Evolutionary conservation across 306 rosid genomes (phyloP).

Genomic region (Medicago truncatula): DNA sequence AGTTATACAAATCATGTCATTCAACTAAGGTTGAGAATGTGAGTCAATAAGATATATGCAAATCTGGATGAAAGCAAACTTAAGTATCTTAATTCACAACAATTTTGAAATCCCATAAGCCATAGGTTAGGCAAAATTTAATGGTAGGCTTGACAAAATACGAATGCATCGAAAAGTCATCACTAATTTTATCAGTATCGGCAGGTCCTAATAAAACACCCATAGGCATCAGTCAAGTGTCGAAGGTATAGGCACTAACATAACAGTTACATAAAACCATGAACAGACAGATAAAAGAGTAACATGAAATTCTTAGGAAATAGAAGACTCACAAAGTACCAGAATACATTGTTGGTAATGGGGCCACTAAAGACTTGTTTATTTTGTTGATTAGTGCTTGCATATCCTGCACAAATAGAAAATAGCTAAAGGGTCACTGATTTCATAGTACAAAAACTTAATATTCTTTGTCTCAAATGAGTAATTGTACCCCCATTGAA

Average conservation of each 20-base stretch:
- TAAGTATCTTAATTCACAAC: conserved; percentile 18
- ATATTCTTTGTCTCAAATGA: conserved; percentile 33
- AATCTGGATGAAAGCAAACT: conserved; percentile 14
- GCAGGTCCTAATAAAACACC: not conserved
- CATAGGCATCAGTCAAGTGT: conserved; percentile 4
- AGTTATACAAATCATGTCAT: conserved; percentile 24
- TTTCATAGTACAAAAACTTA: not conserved
- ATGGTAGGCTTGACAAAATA: conserved; percentile 3
- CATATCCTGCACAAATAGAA: conserved; percentile 79
- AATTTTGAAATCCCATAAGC: not conserved
- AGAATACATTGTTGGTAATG: conserved; percentile 88
- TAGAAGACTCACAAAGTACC: conserved; percentile 76
- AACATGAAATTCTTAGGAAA: conserved; percentile 32
- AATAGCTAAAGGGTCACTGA: conserved; percentile 12
- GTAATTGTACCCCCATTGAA: not conserved
- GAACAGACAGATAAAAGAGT: not conserved
- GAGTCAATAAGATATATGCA: conserved; percentile 12
- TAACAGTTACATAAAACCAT: not conserved
- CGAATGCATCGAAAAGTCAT: not conserved
- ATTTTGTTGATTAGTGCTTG: conserved; percentile 91
- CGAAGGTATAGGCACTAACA: not conserved
- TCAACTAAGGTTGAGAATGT: conserved; percentile 13
- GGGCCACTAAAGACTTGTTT: conserved; percentile 95
- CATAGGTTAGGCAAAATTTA: not conserved
- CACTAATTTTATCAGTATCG: conserved; percentile 14